Percentiles rank a stretch among this genome's conserved stretches.
Conservation (phyloP, 331 rosid genomes). For the Pyracantha coccinea region DNA sequence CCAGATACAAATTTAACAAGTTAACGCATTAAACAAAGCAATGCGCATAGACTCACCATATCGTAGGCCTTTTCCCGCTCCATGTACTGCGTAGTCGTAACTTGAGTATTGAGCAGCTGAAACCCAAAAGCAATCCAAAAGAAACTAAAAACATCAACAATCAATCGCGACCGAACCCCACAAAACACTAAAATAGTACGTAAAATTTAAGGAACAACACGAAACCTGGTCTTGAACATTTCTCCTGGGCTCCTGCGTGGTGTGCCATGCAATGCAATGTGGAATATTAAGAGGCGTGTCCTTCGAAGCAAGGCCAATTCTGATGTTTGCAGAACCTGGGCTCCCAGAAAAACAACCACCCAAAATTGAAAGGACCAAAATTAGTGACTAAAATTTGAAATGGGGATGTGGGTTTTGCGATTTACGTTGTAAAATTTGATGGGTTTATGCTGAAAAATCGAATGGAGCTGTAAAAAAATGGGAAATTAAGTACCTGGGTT, state of each 20-base stretch:
- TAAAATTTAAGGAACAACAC: not conserved
- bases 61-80: slow-evolving; percentile 91
- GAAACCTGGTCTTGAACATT: slow-evolving; percentile 85
- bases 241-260: slow-evolving; percentile 55
- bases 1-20: slow-evolving; percentile 1
- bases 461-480: not conserved
- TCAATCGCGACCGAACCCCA: not conserved
- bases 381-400: not conserved
- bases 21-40: not conserved
- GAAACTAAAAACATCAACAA: not conserved
- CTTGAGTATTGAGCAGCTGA: slow-evolving; percentile 70
- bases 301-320: slow-evolving; percentile 89
- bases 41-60: slow-evolving; percentile 40
- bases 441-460: not conserved
- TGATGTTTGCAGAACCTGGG: slow-evolving; percentile 74
- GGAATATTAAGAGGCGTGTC: slow-evolving; percentile 70
- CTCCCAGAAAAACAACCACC: not conserved
- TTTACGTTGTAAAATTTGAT: not conserved
- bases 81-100: slow-evolving; percentile 65
- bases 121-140: slow-evolving; percentile 14
- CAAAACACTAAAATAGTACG: not conserved
- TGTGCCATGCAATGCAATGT: slow-evolving; percentile 80
- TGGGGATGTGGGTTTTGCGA: not conserved
- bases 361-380: not conserved
- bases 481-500: slow-evolving; percentile 62